Evolutionary conservation across 345 rosid species (phyloP).

Genomic region (Conringia planisiliqua): DNA sequence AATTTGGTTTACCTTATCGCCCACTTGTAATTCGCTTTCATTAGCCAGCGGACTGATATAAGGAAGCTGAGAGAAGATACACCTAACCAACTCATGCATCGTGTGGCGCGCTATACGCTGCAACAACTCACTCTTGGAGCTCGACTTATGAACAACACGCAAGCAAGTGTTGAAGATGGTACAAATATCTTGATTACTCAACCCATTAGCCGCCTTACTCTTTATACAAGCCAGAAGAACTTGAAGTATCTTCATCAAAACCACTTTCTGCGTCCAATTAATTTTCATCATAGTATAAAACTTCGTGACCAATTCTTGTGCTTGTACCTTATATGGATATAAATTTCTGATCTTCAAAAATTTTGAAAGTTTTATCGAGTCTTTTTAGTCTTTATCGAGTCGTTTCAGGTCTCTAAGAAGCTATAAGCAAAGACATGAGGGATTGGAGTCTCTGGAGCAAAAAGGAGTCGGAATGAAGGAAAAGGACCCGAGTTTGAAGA

Average conservation of each 20-base stretch:
- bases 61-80: conserved; percentile 68
- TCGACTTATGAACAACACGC: conserved; percentile 72
- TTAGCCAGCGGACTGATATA: conserved; percentile 30
- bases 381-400: no score
- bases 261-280: conserved; percentile 82
- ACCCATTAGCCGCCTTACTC: conserved; percentile 57
- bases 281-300: no score
- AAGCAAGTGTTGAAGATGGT: conserved; percentile 63
- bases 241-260: conserved; percentile 77
- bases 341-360: no score
- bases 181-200: conserved; percentile 73
- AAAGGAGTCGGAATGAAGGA: no score
- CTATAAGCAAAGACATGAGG: no score
- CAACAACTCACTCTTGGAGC: conserved; percentile 67
- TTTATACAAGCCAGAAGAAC: conserved; percentile 78
- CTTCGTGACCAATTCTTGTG: no score
- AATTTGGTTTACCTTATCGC: conserved; percentile 39
- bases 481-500: no score
- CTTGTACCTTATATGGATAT: no score
- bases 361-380: no score
- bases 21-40: conserved; percentile 24
- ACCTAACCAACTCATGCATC: conserved; percentile 69
- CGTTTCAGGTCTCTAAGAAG: no score
- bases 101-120: conserved; percentile 74
- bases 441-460: no score